Conservation (phyloP, 1,284 basidiomycete genomes). For the Entoloma clypeatum region DNA sequence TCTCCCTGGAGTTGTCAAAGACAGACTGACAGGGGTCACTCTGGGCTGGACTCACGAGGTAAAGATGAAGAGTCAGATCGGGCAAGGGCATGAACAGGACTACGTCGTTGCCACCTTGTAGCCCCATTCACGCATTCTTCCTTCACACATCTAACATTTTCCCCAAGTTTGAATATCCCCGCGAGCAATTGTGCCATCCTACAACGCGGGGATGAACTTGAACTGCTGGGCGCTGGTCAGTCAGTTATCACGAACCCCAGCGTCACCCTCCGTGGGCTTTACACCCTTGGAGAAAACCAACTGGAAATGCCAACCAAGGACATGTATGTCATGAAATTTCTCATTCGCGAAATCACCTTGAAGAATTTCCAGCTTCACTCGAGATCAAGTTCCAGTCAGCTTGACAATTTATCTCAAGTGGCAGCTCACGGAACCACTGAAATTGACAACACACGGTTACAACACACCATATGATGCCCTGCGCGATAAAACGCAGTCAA, state of each 20-base stretch:
- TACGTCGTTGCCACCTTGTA: slow-evolving; percentile 77
- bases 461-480: slow-evolving; percentile 78
- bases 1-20: slow-evolving; percentile 54
- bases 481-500: slow-evolving; percentile 78
- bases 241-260: slow-evolving; percentile 79
- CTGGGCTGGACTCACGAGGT: slow-evolving; percentile 73
- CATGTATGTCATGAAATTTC: slow-evolving; percentile 47
- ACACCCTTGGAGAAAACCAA: slow-evolving; percentile 77
- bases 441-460: slow-evolving; percentile 76
- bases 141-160: slow-evolving; percentile 3
- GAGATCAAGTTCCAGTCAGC: slow-evolving; percentile 80
- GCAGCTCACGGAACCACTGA: slow-evolving; percentile 74
- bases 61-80: slow-evolving; percentile 60
- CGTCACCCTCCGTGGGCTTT: slow-evolving; percentile 72
- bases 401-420: slow-evolving; percentile 80
- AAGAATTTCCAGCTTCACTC: slow-evolving; percentile 58
- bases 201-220: slow-evolving; percentile 74
- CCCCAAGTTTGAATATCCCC: slow-evolving; percentile 66
- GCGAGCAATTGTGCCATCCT: slow-evolving; percentile 81
- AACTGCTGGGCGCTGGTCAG: slow-evolving; percentile 72
- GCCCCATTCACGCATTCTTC: slow-evolving; percentile 1
- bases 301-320: slow-evolving; percentile 82
- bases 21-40: slow-evolving; percentile 53
- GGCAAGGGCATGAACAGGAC: slow-evolving; percentile 43
- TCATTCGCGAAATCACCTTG: slow-evolving; percentile 1